A percentile compares a stretch with the other conserved stretches of the same genome.
Conservation (phyloP, 345 rosid species). For the Salix brachista region DNA sequence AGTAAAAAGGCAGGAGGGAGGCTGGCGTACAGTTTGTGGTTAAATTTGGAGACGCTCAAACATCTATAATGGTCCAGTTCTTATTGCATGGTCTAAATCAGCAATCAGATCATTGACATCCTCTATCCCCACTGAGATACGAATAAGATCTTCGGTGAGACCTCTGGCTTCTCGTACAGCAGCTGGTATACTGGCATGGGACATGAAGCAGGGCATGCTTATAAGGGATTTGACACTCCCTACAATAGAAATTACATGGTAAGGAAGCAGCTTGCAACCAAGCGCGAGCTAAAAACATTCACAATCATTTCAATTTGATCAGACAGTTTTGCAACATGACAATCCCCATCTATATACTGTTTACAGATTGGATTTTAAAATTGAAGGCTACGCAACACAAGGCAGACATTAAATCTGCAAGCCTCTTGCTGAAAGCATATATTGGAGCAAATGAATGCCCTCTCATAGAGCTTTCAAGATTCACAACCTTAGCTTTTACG, state of each 20-base stretch:
- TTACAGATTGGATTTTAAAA: neutral
- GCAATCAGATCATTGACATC: conserved; percentile 82
- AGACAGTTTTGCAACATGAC: neutral
- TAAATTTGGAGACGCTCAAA: neutral
- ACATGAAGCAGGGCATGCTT: conserved; percentile 99
- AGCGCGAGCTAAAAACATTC: neutral
- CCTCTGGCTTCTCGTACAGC: conserved; percentile 86
- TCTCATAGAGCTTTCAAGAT: neutral
- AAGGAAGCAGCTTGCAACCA: neutral
- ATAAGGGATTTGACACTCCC: conserved; percentile 96
- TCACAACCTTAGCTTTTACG: neutral
- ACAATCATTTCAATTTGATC: neutral
- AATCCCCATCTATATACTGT: neutral
- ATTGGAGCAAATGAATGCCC: neutral
- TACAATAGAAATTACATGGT: conserved; percentile 17
- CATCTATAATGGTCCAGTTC: conserved; percentile 50
- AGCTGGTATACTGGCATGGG: conserved; percentile 89
- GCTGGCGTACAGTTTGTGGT: too few species aligned
- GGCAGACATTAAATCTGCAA: neutral
- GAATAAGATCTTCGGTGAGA: conserved; percentile 79
- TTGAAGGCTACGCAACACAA: neutral
- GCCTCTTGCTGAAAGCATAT: neutral
- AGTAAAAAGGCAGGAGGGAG: neutral
- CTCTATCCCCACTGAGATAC: conserved; percentile 90
- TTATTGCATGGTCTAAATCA: conserved; percentile 72